These are phyloP conservation scores for Daldinia concentrica DNA, from an alignment of 495 filamentous ascomycete genomes.

Conservation along the genomic window DNA sequence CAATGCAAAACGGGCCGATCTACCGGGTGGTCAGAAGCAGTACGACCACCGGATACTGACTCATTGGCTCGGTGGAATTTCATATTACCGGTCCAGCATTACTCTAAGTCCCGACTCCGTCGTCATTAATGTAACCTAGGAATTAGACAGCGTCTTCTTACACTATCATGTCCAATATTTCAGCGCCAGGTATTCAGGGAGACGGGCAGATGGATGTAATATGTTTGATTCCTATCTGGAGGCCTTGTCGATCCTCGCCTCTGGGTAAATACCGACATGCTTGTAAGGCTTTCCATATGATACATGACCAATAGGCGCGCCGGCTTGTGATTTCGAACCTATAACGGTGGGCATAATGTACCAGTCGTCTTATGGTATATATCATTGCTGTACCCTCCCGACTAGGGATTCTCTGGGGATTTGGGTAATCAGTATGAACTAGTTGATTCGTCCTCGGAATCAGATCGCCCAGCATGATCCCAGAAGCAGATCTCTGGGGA, in stretches of 20 bases:
- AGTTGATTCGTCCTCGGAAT: slow-evolving; percentile 14
- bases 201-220: slow-evolving; percentile 29
- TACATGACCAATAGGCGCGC: slow-evolving; percentile 22
- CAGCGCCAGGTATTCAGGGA: slow-evolving; percentile 26
- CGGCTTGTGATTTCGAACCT: slow-evolving; percentile 10
- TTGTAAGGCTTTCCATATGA: slow-evolving; percentile 11
- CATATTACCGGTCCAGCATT: slow-evolving; percentile 30
- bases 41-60: slow-evolving; percentile 39
- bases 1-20: slow-evolving; percentile 35
- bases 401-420: background rate
- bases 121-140: slow-evolving; percentile 30
- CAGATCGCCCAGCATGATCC: slow-evolving; percentile 21
- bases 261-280: slow-evolving; percentile 35
- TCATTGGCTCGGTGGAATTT: slow-evolving; percentile 39
- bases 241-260: slow-evolving; percentile 25
- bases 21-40: slow-evolving; percentile 37
- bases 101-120: slow-evolving; percentile 22
- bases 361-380: slow-evolving; percentile 12
- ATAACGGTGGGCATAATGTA: slow-evolving; percentile 10
- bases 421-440: slow-evolving; percentile 9
- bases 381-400: slow-evolving; percentile 17
- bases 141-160: slow-evolving; percentile 15
- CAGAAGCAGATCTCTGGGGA: slow-evolving; percentile 30
- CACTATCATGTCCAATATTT: slow-evolving; percentile 27
- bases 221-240: slow-evolving; percentile 17